Base-by-base conservation (phyloP, 768 basidiomycete species). In the Boletus patriciae region DNA sequence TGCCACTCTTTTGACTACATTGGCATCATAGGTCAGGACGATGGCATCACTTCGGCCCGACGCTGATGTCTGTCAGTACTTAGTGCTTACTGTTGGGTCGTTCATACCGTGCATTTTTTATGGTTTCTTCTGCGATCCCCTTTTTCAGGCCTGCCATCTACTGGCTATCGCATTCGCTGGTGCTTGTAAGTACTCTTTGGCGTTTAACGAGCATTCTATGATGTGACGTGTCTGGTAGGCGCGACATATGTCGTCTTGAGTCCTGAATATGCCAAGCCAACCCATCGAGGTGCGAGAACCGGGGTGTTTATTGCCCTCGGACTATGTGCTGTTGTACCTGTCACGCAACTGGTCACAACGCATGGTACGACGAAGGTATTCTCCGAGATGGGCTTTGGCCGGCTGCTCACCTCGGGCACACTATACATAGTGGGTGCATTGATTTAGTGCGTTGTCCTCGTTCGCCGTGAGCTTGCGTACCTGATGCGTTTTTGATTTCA, bases 351-450 rank as follows among this genome's bases (percentile, higher is more conserved):
- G 27, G 60, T 88, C 27, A 34, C 79, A 36, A 76, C 76, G 10
- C 83, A 90, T 64, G 91, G 88, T 27, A 70, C 81, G 52, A 61
- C 72, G 50, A 78, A 77, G 55, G 73, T 89, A 40, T 70, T 82
- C 41, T 68, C 73, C 52, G 82, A 85, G 52, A 84, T 90, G 78
- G 90, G 91, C 48, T 80, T 90, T 59, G 76, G 77, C 13, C 91
- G 88, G 85, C 71, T 94, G 25, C 61, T 89, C 18, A 67, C 79
- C 11, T 87, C 87, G 36, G 92, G 83, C n/a, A 78, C 73, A 8
- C 74, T 90, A 56, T 95, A 95, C 70, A 86, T 94, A 67, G 65
- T 67, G 25, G 94, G 93, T 38, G 93, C 93, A 25, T 69, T 90
- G 58, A 75, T 92, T 38, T 95, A 92, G 90, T 92, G 78, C 72